Evolutionary conservation across 2,329 filamentous ascomycete genomes (phyloP).

Genomic region (Phialemonium atrogriseum): DNA sequence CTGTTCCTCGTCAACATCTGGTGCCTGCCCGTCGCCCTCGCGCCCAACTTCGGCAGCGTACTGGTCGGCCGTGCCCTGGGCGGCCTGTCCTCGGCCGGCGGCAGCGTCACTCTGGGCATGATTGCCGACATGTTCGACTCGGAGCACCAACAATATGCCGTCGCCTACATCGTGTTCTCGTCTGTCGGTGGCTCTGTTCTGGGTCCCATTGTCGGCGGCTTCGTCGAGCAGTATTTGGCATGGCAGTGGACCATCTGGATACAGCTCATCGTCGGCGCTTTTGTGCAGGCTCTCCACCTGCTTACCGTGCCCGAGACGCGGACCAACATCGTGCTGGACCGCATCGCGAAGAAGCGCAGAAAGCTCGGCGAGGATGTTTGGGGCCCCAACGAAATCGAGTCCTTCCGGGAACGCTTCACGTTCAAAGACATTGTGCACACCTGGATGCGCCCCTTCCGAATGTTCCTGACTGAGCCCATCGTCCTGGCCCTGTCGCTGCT

Average conservation of each 20-base stretch:
- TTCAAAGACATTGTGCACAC: constrained; percentile 46
- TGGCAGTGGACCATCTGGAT: constrained; percentile 75
- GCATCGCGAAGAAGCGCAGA: constrained; percentile 67
- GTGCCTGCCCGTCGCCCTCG: constrained; percentile 64
- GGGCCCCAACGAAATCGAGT: constrained; percentile 63
- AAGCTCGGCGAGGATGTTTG: constrained; percentile 55
- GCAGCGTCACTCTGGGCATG: constrained; percentile 67
- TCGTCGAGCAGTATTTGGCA: constrained; percentile 55
- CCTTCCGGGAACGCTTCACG: constrained; percentile 51
- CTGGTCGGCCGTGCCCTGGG: constrained; percentile 64
- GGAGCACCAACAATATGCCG: constrained; percentile 65
- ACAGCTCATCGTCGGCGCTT: constrained; percentile 68
- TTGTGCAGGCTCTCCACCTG: constrained; percentile 59
- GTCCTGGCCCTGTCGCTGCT: constrained; percentile 62
- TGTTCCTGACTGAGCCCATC: constrained; percentile 69
- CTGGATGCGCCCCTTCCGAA: constrained; percentile 59
- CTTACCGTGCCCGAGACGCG: constrained; percentile 71
- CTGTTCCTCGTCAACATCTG: constrained; percentile 71
- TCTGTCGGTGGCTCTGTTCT: constrained; percentile 71
- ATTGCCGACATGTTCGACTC: constrained; percentile 67
- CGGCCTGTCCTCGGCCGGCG: constrained; percentile 62
- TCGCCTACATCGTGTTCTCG: constrained; percentile 70
- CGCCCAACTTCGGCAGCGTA: constrained; percentile 63
- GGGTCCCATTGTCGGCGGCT: constrained; percentile 72
- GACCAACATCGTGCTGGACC: constrained; percentile 68